Conservation (phyloP, 1,139 yeast species). For the Pichia sp. region DNA sequence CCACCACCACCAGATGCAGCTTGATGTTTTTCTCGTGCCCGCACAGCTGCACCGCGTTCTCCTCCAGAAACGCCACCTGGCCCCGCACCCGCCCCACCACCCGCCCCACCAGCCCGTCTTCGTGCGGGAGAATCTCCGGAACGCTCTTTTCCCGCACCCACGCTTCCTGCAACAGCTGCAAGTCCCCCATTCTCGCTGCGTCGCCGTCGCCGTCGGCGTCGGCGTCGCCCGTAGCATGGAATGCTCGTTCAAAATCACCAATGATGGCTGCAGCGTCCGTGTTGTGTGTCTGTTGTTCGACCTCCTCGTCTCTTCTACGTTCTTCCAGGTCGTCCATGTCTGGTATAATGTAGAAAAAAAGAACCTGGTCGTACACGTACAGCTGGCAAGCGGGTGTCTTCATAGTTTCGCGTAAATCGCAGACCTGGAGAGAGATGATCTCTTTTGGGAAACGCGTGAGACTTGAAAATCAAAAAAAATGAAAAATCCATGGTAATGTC, state of each 20-base stretch:
- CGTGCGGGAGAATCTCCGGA: conserved; percentile 75
- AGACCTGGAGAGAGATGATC: too few relatives aligned
- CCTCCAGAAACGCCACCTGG: conserved; percentile 69
- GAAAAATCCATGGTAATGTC: neutral
- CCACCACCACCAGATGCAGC: conserved; percentile 74
- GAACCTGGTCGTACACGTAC: too few relatives aligned
- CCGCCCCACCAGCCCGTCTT: conserved; percentile 50
- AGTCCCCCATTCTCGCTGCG: neutral
- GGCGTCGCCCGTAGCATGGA: neutral
- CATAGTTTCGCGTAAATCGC: neutral
- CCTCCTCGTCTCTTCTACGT: neutral
- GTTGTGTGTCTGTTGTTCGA: conserved; percentile 27
- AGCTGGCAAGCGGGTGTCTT: neutral
- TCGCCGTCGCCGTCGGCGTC: neutral
- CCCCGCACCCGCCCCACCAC: conserved; percentile 53
- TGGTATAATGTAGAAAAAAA: too few relatives aligned
- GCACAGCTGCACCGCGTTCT: conserved; percentile 47
- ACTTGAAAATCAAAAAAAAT: neutral
- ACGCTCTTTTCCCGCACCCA: conserved; percentile 85
- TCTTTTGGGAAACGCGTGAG: too few relatives aligned
- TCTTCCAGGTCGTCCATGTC: neutral
- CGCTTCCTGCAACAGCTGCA: conserved; percentile 42
- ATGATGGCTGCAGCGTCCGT: conserved; percentile 45
- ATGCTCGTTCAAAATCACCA: conserved; percentile 46
- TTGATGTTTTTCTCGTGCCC: conserved; percentile 59